phyloP scores from a whole-genome alignment of 23 red algal genomes.

The Agarophyton chilense region DNA sequence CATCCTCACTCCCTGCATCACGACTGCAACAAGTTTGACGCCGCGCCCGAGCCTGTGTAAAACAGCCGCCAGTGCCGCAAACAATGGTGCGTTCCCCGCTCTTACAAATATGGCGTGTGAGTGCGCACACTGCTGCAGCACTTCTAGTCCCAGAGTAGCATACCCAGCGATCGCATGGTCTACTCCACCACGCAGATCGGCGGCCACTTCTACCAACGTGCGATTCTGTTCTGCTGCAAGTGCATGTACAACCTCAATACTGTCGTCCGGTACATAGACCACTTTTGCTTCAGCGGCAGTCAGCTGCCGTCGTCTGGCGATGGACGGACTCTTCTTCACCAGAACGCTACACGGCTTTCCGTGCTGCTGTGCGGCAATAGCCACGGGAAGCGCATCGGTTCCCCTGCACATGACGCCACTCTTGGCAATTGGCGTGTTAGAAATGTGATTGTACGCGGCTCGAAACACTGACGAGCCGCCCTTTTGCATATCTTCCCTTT shows the following conservation, averaged over 20 bases:
- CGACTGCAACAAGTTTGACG: conserved; percentile 38
- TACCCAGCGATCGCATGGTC: conserved; percentile 39
- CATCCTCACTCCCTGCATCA: conserved; percentile 13
- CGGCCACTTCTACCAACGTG: conserved; percentile 44
- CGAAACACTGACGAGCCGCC: conserved; percentile 38
- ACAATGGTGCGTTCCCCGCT: conserved; percentile 35
- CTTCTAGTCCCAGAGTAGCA: conserved; percentile 42
- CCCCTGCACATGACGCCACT: conserved; percentile 22
- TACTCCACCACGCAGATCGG: background rate
- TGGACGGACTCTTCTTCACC: background rate
- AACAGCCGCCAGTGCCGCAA: conserved; percentile 25
- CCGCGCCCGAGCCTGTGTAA: conserved; percentile 42
- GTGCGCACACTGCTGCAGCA: conserved; percentile 50
- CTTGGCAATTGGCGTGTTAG: conserved; percentile 27
- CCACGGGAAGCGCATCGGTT: conserved; percentile 16
- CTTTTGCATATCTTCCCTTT: conserved; percentile 46
- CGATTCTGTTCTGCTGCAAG: conserved; percentile 26
- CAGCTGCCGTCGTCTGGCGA: conserved; percentile 6
- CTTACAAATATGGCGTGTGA: conserved; percentile 31
- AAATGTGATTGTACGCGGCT: conserved; percentile 46
- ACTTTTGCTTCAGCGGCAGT: conserved; percentile 17
- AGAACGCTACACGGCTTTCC: conserved; percentile 37
- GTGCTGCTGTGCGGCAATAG: conserved; percentile 38
- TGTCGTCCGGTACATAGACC: background rate
- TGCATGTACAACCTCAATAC: background rate